Base-by-base conservation (phyloP, 306 rosid species). In the Dalbergia oliveri region DNA sequence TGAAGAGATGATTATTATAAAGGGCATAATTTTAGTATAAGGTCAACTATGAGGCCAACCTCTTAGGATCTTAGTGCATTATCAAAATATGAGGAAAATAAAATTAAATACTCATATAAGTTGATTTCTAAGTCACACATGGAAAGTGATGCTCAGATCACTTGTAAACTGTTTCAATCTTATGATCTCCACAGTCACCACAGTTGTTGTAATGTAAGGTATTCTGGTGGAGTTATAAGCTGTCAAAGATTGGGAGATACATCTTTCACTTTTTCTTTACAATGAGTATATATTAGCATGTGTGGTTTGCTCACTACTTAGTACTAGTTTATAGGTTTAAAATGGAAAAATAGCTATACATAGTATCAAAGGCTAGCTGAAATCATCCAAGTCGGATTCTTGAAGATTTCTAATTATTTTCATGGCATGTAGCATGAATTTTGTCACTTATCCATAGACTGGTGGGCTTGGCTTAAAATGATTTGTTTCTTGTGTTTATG, bases 1-100 rank as follows among this genome's bases (percentile, higher is more conserved):
- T 39, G 51, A 50, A 18, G 41, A 49, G 53, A 69, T 31, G 53
- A 49, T 71, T 11, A 69, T 72, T 54, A 50, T n/a, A 11, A 61
- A 62, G 19, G 43, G 64, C 19, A 16, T 59, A 59, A 23, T 34
- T 56, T 54, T 1, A 8, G 54, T 54, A 16, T 57, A 54, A 11
- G 56, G 56, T 37, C 5, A 58, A 18, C 54, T 39, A 37, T 73
- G 67, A 21, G 13, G 43, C 54, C 13, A 19, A 43, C n/a, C 33
- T 10, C 8, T 12, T 18, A 12, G 23, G 16, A 16, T 58, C 8
- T 44, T 8, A 37, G 3, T 18, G 6, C 54, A 58, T 41, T 19
- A 54, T 53, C 15, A 34, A 23, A 8, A 72, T 16, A 13, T 34
- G 5, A 35, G 31, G 51, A 39, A 58, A 73, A n/a, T 12, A 73